These are phyloP conservation scores for Lactarius sanguifluus DNA, from an alignment of 768 basidiomycete species.

Conservation along the genomic window DNA sequence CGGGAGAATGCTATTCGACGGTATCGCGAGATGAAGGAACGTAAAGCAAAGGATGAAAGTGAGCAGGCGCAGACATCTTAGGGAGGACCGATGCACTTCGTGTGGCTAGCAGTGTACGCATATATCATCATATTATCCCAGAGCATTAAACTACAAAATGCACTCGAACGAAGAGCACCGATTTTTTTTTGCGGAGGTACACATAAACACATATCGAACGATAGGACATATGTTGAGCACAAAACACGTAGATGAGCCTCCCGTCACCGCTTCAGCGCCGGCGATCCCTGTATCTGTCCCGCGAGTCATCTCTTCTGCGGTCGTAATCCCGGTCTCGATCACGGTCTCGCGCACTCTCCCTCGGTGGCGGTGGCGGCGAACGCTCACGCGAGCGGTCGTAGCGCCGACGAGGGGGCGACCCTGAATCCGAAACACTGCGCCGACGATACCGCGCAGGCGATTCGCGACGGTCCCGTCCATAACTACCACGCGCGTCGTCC, in stretches of 20 bases:
- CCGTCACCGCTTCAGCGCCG: constrained; percentile 17
- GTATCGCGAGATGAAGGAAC: constrained; percentile 68
- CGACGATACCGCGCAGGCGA: constrained; percentile 20
- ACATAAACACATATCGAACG: not conserved
- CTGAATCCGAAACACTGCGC: constrained; percentile 23
- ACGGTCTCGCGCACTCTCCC: constrained; percentile 14
- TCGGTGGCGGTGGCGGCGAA: constrained; percentile 11
- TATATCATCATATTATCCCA: constrained; percentile 2
- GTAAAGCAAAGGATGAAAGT: constrained; percentile 35
- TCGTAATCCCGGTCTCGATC: constrained; percentile 19
- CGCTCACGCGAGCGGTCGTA: constrained; percentile 15
- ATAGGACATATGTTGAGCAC: not conserved
- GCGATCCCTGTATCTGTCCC: constrained; percentile 26
- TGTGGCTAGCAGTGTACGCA: too few species aligned
- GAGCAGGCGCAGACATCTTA: not conserved
- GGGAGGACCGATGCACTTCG: not conserved
- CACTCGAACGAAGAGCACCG: not conserved
- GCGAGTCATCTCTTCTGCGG: constrained; percentile 26
- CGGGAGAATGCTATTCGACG: constrained; percentile 64
- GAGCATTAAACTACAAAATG: constrained; percentile 5
- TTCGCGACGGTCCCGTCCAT: constrained; percentile 13
- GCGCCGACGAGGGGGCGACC: constrained; percentile 22
- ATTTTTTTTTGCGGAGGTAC: not conserved
- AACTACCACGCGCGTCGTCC: constrained; percentile 9
- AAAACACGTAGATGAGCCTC: not conserved